phyloP scores from a whole-genome alignment of 352 stramenopile genomes.

The Phytophthora pini region DNA sequence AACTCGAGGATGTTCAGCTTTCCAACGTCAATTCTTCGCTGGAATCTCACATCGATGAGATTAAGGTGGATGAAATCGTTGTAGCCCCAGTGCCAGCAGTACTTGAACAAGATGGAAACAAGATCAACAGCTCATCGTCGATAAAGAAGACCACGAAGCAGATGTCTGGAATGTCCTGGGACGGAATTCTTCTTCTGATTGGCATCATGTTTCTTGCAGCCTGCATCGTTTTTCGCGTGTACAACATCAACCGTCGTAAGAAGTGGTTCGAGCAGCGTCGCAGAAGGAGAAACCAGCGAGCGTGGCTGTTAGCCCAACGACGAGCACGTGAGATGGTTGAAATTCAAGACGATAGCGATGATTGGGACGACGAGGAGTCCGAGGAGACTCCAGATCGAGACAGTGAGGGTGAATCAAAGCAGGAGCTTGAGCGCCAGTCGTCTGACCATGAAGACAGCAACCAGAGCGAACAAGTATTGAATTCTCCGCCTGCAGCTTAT shows the following conservation, averaged over 20 bases:
- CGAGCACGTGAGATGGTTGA: constrained; percentile 26
- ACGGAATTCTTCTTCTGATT: constrained; percentile 46
- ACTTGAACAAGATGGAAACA: background rate
- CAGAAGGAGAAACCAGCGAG: constrained; percentile 41
- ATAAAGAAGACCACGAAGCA: background rate
- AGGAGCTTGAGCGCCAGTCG: constrained; percentile 14
- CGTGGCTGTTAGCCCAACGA: constrained; percentile 28
- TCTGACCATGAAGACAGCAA: constrained; percentile 7
- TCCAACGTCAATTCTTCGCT: background rate
- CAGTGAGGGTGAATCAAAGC: constrained; percentile 25
- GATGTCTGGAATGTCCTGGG: constrained; percentile 44
- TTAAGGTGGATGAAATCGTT: constrained; percentile 11
- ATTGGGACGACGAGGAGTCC: constrained; percentile 33
- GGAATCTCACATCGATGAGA: constrained; percentile 5
- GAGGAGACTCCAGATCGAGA: constrained; percentile 44
- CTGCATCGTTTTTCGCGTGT: constrained; percentile 52
- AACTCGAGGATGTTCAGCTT: background rate
- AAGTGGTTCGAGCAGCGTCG: constrained; percentile 50
- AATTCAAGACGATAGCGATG: constrained; percentile 29
- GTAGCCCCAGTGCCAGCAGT: background rate
- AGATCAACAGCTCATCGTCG: constrained; percentile 1
- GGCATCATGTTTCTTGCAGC: constrained; percentile 52
- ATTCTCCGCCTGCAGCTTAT: constrained; percentile 20
- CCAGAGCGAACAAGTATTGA: constrained; percentile 19
- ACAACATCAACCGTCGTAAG: constrained; percentile 59